Conservation (phyloP, 495 filamentous ascomycete species). For the Chaetomium tenue region DNA sequence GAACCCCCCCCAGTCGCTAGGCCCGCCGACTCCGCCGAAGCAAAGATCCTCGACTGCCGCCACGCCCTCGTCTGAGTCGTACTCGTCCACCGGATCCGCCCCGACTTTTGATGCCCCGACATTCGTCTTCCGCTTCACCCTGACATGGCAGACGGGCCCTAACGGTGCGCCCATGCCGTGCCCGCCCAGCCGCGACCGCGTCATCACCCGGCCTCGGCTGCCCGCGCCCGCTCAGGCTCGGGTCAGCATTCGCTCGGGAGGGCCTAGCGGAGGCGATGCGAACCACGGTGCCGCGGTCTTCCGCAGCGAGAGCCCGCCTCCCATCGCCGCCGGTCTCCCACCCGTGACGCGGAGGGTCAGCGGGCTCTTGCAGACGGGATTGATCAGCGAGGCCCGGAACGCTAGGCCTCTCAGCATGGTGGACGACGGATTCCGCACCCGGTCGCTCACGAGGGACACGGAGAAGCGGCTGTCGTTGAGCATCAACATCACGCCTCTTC, state of each 20-base stretch:
- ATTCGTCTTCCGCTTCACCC: conserved; percentile 48
- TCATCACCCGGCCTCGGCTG: conserved; percentile 69
- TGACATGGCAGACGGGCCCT: conserved; percentile 34
- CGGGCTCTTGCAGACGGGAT: conserved; percentile 43
- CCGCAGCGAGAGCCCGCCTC: conserved; percentile 41
- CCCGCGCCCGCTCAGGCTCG: conserved; percentile 66
- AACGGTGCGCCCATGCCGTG: conserved; percentile 28
- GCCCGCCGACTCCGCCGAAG: conserved; percentile 38
- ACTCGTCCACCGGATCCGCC: conserved; percentile 44
- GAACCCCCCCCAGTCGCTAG: conserved; percentile 17
- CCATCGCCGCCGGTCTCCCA: conserved; percentile 40
- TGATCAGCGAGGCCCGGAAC: conserved; percentile 48
- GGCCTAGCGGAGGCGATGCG: background rate
- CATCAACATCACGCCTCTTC: conserved; percentile 20
- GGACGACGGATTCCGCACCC: conserved; percentile 16
- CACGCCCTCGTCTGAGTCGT: conserved; percentile 39
- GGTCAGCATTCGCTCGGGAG: conserved; percentile 42
- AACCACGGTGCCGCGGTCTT: conserved; percentile 9
- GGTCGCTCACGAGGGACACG: background rate
- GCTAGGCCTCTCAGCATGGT: conserved; percentile 34
- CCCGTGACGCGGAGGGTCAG: conserved; percentile 47
- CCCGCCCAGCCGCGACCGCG: conserved; percentile 37
- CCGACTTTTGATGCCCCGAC: conserved; percentile 44
- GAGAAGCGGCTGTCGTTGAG: conserved; percentile 28
- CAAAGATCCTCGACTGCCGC: conserved; percentile 25